Percentiles rank a stretch among this genome's conserved stretches.
Conservation (phyloP, 2,329 filamentous ascomycete species). For the Colletotrichum sp. region DNA sequence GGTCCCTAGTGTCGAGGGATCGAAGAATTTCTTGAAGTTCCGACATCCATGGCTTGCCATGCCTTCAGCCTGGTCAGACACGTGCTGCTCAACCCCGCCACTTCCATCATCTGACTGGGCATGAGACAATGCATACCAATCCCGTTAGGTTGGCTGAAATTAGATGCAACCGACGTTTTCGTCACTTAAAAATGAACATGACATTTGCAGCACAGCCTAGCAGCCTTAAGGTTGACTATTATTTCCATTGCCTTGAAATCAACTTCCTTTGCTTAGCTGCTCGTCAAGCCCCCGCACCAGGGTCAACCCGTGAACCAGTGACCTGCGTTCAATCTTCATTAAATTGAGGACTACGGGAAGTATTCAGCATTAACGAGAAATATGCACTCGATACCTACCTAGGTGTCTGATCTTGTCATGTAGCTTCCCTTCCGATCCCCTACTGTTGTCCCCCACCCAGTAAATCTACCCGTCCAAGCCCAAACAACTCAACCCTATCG, state of each 20-base stretch:
- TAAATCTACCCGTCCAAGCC: not conserved
- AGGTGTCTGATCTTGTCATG: not conserved
- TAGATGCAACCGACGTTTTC: not conserved
- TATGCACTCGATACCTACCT: too few relatives aligned
- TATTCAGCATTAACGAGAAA: too few relatives aligned
- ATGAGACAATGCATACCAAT: not conserved
- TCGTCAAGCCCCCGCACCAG: not conserved
- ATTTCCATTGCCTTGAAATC: too few relatives aligned
- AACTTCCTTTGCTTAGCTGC: too few relatives aligned
- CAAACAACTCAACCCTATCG: not conserved
- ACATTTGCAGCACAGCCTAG: not conserved
- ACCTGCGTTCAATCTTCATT: not conserved
- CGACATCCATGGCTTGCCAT: not conserved
- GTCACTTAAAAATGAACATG: not conserved
- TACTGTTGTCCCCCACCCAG: not conserved
- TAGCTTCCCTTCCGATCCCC: not conserved
- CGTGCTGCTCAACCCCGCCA: not conserved
- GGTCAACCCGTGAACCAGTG: rapidly evolving
- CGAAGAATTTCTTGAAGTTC: not conserved
- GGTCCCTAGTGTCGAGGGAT: not conserved
- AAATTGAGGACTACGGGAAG: not conserved
- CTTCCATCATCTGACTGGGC: not conserved
- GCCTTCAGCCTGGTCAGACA: not conserved
- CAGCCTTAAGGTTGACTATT: too few relatives aligned
- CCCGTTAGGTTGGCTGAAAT: not conserved